Base-by-base conservation (phyloP, 2,329 filamentous ascomycete species). In the Parastagonospora nodorum region DNA sequence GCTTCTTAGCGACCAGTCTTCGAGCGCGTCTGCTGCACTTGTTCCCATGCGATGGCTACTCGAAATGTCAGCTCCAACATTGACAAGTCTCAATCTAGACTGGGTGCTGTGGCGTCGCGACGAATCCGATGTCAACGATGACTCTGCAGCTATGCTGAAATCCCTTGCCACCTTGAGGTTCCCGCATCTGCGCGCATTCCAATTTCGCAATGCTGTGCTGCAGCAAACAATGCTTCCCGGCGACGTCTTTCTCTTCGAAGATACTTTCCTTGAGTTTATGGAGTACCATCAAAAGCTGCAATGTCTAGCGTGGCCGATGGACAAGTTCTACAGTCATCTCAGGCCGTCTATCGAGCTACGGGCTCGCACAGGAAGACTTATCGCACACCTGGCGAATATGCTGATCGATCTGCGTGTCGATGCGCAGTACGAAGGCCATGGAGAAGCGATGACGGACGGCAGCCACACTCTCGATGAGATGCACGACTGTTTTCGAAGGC, bases 301-400 rank as follows among this genome's bases (percentile, higher is more conserved):
- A 42, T 79, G 75, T 43, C 64, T 80, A 11, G 75, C 74, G 4
- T 80, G 77, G 77, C 77, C 77, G 0, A 70, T 79, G 51, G 74
- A 76, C 38, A 67, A 67, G n/a, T 76, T 80, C 63, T 80, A 78
- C 55, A 66, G 66, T 8, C 64, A 71, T 29, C 40, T 32, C 2
- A 60, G 55, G 11, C 53, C 65, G 2, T 60, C 63, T 8, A n/a
- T 58, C 12, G 63, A 68, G 3, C 55, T 69, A 3, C 52, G 57
- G 11, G 53, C 27, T 31, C 64, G 69, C 15, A 52, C 58, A 27
- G 61, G 58, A 14, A 57, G 49, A 36, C 58, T 79, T 1, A 69
- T 79, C 5, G 67, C 68, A 1, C 75, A 73, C 47, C 64, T 80
- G 1, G 71, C 70, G 1, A 67, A 58, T n/a, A 71, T 68, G 0